Percentiles rank a stretch among this genome's conserved stretches.
Evolutionary conservation across 441 rosid genomes (phyloP).

Genomic region (Omphalea diandra): DNA sequence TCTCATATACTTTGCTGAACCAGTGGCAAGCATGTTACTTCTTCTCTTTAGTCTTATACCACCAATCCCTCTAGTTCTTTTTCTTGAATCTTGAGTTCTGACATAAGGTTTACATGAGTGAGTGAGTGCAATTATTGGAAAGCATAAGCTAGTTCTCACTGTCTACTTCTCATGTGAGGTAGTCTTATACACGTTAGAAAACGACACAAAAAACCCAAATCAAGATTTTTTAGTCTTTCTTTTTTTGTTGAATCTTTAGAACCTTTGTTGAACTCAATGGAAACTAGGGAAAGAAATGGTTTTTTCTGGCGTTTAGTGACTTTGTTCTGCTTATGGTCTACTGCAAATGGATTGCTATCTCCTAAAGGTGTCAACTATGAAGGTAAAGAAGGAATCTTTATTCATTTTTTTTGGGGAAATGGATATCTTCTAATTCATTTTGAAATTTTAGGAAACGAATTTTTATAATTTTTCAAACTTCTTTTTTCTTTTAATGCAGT

Average conservation of each 20-base stretch:
- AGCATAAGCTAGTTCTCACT: slow-evolving; percentile 27
- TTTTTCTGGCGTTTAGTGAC: slow-evolving; percentile 31
- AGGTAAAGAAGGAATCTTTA: slow-evolving; percentile 75
- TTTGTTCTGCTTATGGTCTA: slow-evolving; percentile 41
- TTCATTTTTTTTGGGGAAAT: no score
- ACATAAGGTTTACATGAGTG: slow-evolving; percentile 33
- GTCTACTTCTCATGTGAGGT: no score
- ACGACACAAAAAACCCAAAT: slow-evolving; percentile 26
- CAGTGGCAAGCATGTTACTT: slow-evolving; percentile 53
- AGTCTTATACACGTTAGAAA: slow-evolving; percentile 16
- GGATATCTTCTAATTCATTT: no score
- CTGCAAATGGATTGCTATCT: slow-evolving; percentile 69
- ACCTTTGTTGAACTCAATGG: slow-evolving; percentile 33
- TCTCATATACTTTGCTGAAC: slow-evolving; percentile 31
- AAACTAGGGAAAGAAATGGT: slow-evolving; percentile 31
- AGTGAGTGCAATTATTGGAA: slow-evolving; percentile 32
- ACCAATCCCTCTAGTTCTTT: slow-evolving; percentile 25
- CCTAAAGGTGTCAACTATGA: slow-evolving; percentile 90
- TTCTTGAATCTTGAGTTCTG: slow-evolving; percentile 38
- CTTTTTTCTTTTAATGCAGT: slow-evolving; percentile 48
- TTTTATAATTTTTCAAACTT: slow-evolving; percentile 5
- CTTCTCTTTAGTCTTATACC: slow-evolving; percentile 24
- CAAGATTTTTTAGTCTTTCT: no score
- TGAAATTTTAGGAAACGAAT: neutral
- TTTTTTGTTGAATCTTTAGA: slow-evolving; percentile 23